Evolutionary conservation across 148 eudicot genomes (phyloP).

Genomic region (Silene conica): DNA sequence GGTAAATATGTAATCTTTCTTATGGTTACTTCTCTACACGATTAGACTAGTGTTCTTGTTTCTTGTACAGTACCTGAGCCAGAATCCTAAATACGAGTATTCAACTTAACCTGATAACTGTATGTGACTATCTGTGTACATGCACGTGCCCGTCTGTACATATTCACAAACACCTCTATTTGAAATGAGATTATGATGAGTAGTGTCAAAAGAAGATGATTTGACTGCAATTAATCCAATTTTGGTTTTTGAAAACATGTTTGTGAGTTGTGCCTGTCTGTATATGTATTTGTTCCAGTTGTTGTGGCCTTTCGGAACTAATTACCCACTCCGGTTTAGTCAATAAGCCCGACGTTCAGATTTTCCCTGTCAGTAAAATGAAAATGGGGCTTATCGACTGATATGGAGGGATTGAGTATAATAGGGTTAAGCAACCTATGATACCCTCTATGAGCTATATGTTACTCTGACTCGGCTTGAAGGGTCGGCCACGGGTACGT

Average conservation of each 20-base stretch:
- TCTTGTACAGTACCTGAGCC: background rate
- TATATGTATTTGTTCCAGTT: too few species aligned
- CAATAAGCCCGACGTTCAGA: background rate
- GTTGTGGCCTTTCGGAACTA: background rate
- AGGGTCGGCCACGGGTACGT: too few species aligned
- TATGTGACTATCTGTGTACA: background rate
- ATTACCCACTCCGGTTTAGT: background rate
- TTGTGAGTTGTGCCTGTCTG: too few species aligned
- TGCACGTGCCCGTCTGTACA: background rate
- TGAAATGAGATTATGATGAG: background rate
- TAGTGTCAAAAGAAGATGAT: background rate
- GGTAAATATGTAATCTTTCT: background rate
- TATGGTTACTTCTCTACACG: background rate
- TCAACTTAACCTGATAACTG: background rate
- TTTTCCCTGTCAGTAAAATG: too few species aligned
- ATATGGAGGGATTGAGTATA: background rate
- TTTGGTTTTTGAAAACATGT: background rate
- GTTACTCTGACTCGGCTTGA: too few species aligned
- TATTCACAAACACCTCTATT: background rate
- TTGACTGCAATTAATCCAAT: background rate
- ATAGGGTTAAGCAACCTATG: too few species aligned
- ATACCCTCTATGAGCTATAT: too few species aligned
- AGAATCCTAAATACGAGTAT: background rate
- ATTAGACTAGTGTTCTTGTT: background rate
- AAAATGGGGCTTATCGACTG: too few species aligned